Evolutionary conservation across 1,139 yeast genomes (phyloP).

Genomic region (Yamadazyma diospyri): DNA sequence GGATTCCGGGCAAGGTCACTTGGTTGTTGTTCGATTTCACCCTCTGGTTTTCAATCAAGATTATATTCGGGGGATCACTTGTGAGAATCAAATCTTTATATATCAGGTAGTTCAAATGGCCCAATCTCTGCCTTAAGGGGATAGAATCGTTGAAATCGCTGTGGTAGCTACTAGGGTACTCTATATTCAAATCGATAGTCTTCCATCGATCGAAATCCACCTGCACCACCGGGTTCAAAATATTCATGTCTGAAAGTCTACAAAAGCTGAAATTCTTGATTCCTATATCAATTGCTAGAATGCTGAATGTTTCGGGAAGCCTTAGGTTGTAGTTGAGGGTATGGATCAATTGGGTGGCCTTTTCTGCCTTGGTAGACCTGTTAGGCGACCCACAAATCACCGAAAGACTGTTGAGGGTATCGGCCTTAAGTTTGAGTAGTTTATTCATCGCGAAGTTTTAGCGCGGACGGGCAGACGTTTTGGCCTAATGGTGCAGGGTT

Average conservation of each 20-base stretch:
- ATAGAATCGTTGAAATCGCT: slow-evolving; percentile 2
- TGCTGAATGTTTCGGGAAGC: slow-evolving; percentile 17
- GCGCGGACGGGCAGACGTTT: too few species aligned
- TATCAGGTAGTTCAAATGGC: slow-evolving; percentile 21
- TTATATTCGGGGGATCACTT: slow-evolving; percentile 13
- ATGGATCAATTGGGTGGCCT: slow-evolving; percentile 22
- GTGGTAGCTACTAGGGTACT: slow-evolving; percentile 9
- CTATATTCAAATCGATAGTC: slow-evolving; percentile 21
- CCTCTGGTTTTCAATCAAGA: slow-evolving; percentile 38
- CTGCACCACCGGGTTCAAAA: slow-evolving; percentile 10
- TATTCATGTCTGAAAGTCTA: slow-evolving; percentile 17
- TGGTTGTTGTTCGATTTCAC: slow-evolving; percentile 32
- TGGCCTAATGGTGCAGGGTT: too few species aligned
- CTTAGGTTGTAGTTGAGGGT: slow-evolving; percentile 19
- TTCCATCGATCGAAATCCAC: slow-evolving; percentile 24
- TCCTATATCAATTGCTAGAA: slow-evolving; percentile 38
- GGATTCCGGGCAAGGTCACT: slow-evolving; percentile 38
- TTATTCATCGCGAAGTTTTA: slow-evolving; percentile 1
- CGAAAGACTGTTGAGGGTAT: slow-evolving; percentile 27
- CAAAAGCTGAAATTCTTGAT: slow-evolving; percentile 42
- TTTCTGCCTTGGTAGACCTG: slow-evolving; percentile 23
- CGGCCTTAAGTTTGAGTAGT: slow-evolving; percentile 10
- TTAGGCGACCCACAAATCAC: slow-evolving; percentile 32
- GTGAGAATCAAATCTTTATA: slow-evolving; percentile 16
- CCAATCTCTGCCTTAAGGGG: slow-evolving; percentile 6